Percentiles rank a stretch among this genome's conserved stretches.
Conservation (phyloP, 2,329 filamentous ascomycete species). For the Fusarium scirpi region DNA sequence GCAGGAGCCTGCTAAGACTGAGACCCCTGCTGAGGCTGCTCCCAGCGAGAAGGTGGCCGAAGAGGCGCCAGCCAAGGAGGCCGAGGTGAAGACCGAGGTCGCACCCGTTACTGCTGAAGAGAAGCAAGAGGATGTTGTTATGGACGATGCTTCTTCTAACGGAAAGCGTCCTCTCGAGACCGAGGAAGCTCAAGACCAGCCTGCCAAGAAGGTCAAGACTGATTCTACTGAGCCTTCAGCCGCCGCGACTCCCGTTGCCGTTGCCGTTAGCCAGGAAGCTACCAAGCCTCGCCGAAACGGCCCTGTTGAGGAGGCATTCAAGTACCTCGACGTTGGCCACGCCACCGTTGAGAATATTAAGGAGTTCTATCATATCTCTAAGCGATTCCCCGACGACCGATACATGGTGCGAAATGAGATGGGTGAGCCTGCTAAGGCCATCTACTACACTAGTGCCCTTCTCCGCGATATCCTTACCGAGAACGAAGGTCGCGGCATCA, state of each 20-base stretch:
- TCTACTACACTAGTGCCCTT: slow-evolving; percentile 93
- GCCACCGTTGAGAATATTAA: slow-evolving; percentile 82
- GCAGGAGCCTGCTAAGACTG: slow-evolving; percentile 30
- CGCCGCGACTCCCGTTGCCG: slow-evolving; percentile 39
- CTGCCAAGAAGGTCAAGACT: slow-evolving; percentile 64
- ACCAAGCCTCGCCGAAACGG: slow-evolving; percentile 59
- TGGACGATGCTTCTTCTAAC: slow-evolving; percentile 49
- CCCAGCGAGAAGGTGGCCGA: slow-evolving; percentile 33
- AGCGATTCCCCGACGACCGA: slow-evolving; percentile 86
- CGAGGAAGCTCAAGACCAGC: slow-evolving; percentile 54
- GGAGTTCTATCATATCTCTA: slow-evolving; percentile 85
- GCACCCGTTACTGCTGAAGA: slow-evolving; percentile 14
- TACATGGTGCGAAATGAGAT: slow-evolving; percentile 96
- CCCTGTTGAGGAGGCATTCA: slow-evolving; percentile 90
- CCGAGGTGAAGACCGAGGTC: slow-evolving; percentile 43
- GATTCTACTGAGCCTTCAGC: slow-evolving; percentile 44
- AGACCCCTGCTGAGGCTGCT: slow-evolving; percentile 21
- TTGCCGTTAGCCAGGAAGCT: slow-evolving; percentile 42
- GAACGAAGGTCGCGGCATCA: slow-evolving; percentile 92
- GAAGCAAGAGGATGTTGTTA: slow-evolving; percentile 48
- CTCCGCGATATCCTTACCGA: slow-evolving; percentile 85
- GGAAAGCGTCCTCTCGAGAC: slow-evolving; percentile 54
- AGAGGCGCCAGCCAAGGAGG: slow-evolving; percentile 46
- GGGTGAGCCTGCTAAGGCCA: slow-evolving; percentile 89
- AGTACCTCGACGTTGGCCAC: slow-evolving; percentile 82